Evolutionary conservation across 306 rosid species (phyloP).

Genomic region (Prunus davidiana): DNA sequence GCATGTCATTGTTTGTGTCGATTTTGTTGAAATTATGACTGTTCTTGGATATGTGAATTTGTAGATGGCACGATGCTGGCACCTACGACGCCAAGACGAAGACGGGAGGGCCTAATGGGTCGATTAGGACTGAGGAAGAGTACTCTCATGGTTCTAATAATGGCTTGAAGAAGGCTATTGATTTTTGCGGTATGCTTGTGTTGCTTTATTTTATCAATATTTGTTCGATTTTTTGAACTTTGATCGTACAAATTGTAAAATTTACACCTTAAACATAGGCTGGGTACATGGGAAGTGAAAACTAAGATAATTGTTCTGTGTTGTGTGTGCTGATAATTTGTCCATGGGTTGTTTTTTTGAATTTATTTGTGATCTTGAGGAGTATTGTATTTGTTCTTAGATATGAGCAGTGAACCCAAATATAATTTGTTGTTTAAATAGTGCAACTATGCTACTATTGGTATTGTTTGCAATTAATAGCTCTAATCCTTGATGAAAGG

Average conservation of each 20-base stretch:
- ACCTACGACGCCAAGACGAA: constrained; percentile 71
- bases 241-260: background rate
- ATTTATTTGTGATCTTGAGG: background rate
- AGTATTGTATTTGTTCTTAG: no score
- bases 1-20: background rate
- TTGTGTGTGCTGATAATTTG: background rate
- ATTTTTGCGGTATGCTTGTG: constrained; percentile 62
- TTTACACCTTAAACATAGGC: background rate
- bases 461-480: constrained; percentile 10
- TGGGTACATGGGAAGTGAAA: background rate
- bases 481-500: background rate
- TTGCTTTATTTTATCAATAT: background rate
- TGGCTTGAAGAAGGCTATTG: constrained; percentile 86
- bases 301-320: background rate
- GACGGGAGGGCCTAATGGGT: constrained; percentile 91
- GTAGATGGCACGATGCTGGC: constrained; percentile 97
- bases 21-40: background rate
- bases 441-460: background rate
- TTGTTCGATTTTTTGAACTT: background rate
- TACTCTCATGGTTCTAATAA: constrained; percentile 70
- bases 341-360: background rate
- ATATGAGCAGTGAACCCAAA: no score
- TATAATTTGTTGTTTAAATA: background rate
- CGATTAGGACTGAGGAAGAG: constrained; percentile 86
- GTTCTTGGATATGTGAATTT: constrained; percentile 6